Evolutionary conservation across 1,139 yeast genomes (phyloP).

Genomic region (Kodamaea sp.): DNA sequence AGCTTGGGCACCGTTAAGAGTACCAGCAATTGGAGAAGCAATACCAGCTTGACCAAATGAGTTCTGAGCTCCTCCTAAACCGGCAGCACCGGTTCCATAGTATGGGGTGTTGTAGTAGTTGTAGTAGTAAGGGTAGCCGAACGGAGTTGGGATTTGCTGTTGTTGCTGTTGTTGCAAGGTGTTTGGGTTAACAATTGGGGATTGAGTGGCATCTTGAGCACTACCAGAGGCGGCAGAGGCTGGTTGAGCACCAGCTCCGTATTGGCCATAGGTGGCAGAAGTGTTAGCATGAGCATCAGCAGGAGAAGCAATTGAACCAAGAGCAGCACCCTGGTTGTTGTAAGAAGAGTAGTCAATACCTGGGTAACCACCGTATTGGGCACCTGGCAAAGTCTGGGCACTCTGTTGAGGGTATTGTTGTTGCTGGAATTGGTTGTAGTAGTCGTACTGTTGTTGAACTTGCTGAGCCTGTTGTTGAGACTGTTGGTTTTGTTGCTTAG

Average conservation of each 20-base stretch:
- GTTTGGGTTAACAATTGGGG: constrained; percentile 34
- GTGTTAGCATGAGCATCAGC: constrained; percentile 38
- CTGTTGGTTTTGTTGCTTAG: constrained; percentile 13
- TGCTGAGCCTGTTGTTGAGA: constrained; percentile 19
- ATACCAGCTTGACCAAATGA: constrained; percentile 20
- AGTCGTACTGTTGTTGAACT: constrained; percentile 27
- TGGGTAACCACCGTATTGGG: constrained; percentile 48
- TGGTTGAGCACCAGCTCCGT: constrained; percentile 18
- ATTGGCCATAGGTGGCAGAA: constrained; percentile 28
- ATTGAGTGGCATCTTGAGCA: constrained; percentile 26
- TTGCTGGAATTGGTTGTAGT: constrained; percentile 41
- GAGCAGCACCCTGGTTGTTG: constrained; percentile 35
- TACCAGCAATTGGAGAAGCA: constrained; percentile 12
- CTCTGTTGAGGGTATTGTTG: constrained; percentile 46
- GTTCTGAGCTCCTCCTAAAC: constrained; percentile 28
- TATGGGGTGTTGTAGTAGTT: constrained; percentile 47
- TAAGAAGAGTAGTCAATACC: constrained; percentile 46
- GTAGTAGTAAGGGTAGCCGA: constrained; percentile 49
- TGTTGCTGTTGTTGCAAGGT: constrained; percentile 25
- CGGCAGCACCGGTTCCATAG: constrained; percentile 36
- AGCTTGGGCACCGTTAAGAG: constrained; percentile 13
- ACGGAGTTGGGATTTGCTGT: constrained; percentile 34
- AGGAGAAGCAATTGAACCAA: constrained; percentile 30
- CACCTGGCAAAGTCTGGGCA: constrained; percentile 39
- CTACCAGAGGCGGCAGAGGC: constrained; percentile 18